phyloP scores from a whole-genome alignment of 2,329 filamentous ascomycete species.

The Metarhizium album region DNA sequence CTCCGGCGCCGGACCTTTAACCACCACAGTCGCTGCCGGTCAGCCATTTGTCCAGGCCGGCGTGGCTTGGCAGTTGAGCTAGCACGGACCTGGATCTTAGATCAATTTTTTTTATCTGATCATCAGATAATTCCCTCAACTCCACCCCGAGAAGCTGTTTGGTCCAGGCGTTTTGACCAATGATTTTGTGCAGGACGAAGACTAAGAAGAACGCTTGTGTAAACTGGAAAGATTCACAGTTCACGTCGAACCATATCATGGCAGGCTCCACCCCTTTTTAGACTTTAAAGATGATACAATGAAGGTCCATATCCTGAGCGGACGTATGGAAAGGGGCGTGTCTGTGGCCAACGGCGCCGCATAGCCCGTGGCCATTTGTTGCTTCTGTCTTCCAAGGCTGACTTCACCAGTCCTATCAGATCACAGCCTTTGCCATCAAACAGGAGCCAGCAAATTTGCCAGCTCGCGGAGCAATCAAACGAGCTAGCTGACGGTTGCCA shows the following conservation, averaged over 20 bases:
- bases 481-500: too few relatives aligned
- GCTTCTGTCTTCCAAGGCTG: background rate
- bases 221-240: too few relatives aligned
- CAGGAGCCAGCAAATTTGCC: too few relatives aligned
- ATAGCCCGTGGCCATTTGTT: background rate
- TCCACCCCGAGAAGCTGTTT: slow-evolving; percentile 14
- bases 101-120: slow-evolving; percentile 40
- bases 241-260: too few relatives aligned
- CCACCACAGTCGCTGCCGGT: background rate
- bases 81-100: slow-evolving; percentile 22
- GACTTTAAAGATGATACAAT: background rate
- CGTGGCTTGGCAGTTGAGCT: slow-evolving; percentile 4
- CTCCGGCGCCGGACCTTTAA: background rate
- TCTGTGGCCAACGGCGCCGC: background rate
- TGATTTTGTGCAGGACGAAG: background rate
- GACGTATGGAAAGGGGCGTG: background rate
- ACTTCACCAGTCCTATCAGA: slow-evolving; percentile 7
- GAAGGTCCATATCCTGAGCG: background rate
- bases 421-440: background rate
- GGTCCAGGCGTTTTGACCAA: background rate
- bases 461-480: too few relatives aligned
- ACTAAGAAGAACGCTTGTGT: background rate
- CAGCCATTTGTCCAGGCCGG: background rate
- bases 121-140: slow-evolving; percentile 39
- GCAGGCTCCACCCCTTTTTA: background rate